phyloP scores from a whole-genome alignment of 768 basidiomycete species.

The Dioszegia crocea region DNA sequence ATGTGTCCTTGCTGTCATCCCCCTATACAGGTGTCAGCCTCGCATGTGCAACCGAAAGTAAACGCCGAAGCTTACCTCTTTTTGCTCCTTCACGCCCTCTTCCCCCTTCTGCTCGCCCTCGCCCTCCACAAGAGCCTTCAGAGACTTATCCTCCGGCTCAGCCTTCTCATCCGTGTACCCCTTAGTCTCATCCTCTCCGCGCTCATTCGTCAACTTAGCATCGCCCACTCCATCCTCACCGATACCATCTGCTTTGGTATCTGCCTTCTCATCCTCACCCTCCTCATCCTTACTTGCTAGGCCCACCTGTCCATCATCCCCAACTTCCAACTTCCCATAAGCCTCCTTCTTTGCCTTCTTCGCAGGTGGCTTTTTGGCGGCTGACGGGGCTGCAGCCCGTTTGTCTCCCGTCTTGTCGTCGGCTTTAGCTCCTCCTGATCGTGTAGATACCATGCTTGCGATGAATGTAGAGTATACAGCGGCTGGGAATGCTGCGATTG shows the following conservation, averaged over 20 bases:
- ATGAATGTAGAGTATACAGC: no score
- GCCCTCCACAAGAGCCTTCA: constrained; percentile 2
- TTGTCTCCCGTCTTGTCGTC: constrained; percentile 6
- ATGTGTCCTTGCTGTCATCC: background rate
- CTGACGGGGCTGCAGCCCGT: constrained; percentile 7
- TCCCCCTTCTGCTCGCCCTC: constrained; percentile 2
- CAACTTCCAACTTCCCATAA: constrained; percentile 20
- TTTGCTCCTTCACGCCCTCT: constrained; percentile 6
- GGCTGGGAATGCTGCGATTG: no score
- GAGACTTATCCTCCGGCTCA: constrained; percentile 6
- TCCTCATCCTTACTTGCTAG: constrained; percentile 11
- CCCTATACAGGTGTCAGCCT: no score
- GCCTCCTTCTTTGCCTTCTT: constrained; percentile 19
- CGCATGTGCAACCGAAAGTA: no score
- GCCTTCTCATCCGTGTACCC: constrained; percentile 6
- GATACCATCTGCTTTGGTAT: constrained; percentile 7
- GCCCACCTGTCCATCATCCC: constrained; percentile 22
- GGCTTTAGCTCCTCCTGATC: constrained; percentile 8
- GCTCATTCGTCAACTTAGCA: constrained; percentile 4
- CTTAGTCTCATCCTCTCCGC: constrained; percentile 10
- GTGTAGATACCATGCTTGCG: constrained; percentile 18
- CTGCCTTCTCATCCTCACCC: background rate
- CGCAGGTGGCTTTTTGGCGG: constrained; percentile 6
- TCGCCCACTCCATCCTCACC: constrained; percentile 3
- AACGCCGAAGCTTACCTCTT: background rate